A percentile compares a stretch with the other conserved stretches of the same genome.
Evolutionary conservation across 23 red algal species (phyloP).

Genomic region (Gracilaria vermiculophylla): DNA sequence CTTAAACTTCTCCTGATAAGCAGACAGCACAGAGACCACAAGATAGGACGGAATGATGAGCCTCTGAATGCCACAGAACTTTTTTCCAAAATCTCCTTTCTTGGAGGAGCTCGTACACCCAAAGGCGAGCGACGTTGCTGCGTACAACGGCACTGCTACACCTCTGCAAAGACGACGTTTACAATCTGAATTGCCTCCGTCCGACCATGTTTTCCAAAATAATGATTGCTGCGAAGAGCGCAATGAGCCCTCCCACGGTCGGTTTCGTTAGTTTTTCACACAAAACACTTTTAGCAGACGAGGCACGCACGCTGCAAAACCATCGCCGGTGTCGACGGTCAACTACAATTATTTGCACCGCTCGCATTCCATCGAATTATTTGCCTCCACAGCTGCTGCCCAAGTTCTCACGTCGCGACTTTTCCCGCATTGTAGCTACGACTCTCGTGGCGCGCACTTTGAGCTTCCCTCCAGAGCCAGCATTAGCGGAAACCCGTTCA

Average conservation of each 20-base stretch:
- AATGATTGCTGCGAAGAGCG: neutral
- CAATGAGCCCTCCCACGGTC: neutral
- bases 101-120: neutral
- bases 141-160: neutral
- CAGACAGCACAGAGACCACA: neutral
- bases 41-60: neutral
- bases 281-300: neutral
- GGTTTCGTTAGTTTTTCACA: slow-evolving; percentile 6
- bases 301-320: neutral
- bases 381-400: neutral
- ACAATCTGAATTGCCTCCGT: neutral
- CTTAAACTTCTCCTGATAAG: no score
- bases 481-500: neutral
- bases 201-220: neutral
- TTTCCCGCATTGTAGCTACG: neutral
- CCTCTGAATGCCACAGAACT: neutral
- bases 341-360: neutral
- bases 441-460: neutral
- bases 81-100: neutral
- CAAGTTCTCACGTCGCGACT: neutral
- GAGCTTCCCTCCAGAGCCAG: neutral
- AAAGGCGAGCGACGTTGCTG: neutral
- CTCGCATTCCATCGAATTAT: neutral
- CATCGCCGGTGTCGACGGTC: neutral
- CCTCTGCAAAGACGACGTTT: neutral